A percentile compares a stretch with the other conserved stretches of the same genome.
Conservation (phyloP, 2,329 filamentous ascomycete species). For the Neonectria sp. region DNA sequence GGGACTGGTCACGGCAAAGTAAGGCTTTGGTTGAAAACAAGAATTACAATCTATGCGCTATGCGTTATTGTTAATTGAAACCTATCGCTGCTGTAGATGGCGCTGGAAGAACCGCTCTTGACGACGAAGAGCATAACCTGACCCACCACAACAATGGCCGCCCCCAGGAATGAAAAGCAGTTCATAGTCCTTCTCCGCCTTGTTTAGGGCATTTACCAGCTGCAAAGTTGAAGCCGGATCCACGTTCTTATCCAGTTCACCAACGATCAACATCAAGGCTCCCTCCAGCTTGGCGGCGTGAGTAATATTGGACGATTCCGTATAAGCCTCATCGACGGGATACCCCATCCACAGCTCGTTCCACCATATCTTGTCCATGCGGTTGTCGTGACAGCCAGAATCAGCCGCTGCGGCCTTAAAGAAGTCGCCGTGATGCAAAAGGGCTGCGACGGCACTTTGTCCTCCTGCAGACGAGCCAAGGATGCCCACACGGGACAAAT, state of each 20-base stretch:
- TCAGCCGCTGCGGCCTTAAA: conserved; percentile 48
- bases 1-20: not conserved
- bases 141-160: conserved; percentile 36
- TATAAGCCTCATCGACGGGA: conserved; percentile 49
- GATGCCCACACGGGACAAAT: conserved; percentile 48
- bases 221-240: conserved; percentile 51
- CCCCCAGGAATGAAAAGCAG: conserved; percentile 47
- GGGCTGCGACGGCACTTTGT: conserved; percentile 46
- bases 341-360: conserved; percentile 53
- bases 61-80: not conserved
- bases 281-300: conserved; percentile 48
- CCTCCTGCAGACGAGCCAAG: conserved; percentile 50
- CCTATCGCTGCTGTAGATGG: conserved; percentile 25
- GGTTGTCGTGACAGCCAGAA: conserved; percentile 51
- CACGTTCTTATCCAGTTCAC: conserved; percentile 49
- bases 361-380: conserved; percentile 52
- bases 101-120: conserved; percentile 38
- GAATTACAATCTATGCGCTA: not conserved
- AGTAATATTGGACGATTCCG: conserved; percentile 46
- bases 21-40: not conserved
- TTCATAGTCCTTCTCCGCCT: conserved; percentile 49
- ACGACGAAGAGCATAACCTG: conserved; percentile 37
- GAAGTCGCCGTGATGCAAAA: conserved; percentile 49
- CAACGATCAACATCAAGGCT: conserved; percentile 48
- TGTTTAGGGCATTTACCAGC: conserved; percentile 45